A percentile compares a stretch with the other conserved stretches of the same genome.
Evolutionary conservation across 805 yeast species (phyloP).

Genomic region (Lachancea cidri): DNA sequence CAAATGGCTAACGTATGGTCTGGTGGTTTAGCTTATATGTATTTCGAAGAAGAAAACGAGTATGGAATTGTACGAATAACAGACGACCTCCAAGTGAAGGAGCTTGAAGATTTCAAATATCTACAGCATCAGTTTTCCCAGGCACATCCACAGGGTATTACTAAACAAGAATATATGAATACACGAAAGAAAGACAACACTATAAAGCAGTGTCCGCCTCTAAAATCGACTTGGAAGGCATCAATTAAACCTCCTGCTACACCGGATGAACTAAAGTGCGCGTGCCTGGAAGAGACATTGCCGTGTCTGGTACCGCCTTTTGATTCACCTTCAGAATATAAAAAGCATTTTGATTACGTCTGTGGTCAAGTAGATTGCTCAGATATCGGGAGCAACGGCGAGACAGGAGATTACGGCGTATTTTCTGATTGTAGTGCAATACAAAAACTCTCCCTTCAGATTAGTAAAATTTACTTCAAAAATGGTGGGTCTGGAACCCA

Average conservation of each 20-base stretch:
- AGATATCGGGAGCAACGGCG: slow-evolving; percentile 56
- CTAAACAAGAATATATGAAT: slow-evolving; percentile 26
- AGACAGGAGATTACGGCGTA: slow-evolving; percentile 56
- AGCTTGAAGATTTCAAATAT: slow-evolving; percentile 55
- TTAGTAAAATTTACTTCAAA: slow-evolving; percentile 55
- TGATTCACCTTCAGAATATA: slow-evolving; percentile 45
- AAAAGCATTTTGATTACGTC: slow-evolving; percentile 49
- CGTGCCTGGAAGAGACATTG: slow-evolving; percentile 51
- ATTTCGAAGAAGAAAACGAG: slow-evolving; percentile 68
- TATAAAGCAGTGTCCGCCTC: slow-evolving; percentile 46
- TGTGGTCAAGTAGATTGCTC: slow-evolving; percentile 56
- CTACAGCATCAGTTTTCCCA: slow-evolving; percentile 47
- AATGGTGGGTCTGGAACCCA: slow-evolving; percentile 33
- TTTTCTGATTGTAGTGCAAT: slow-evolving; percentile 61
- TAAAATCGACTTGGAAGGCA: slow-evolving; percentile 55
- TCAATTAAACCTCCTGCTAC: slow-evolving; percentile 58
- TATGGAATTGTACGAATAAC: slow-evolving; percentile 62
- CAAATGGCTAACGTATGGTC: slow-evolving; percentile 80
- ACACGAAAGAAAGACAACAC: slow-evolving; percentile 16
- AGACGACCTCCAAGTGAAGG: slow-evolving; percentile 40
- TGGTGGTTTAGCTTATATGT: slow-evolving; percentile 83
- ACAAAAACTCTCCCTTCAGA: slow-evolving; percentile 56
- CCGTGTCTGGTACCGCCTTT: slow-evolving; percentile 50
- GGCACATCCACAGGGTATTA: slow-evolving; percentile 44
- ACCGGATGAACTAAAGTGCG: slow-evolving; percentile 57